These are phyloP conservation scores for Candida peoriensis DNA, from an alignment of 805 yeast species.

Conservation along the genomic window DNA sequence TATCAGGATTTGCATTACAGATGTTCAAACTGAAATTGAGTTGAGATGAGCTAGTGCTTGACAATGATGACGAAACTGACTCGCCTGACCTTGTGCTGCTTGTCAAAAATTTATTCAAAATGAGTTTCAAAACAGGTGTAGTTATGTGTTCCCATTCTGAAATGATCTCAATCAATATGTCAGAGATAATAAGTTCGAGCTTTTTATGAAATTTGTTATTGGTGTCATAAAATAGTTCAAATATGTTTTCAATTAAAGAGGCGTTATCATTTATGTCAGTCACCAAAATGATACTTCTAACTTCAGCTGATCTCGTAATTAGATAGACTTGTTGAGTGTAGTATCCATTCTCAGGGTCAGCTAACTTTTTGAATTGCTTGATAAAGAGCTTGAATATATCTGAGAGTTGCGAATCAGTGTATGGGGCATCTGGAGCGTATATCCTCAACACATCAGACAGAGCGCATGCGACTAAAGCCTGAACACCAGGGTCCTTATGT, in stretches of 20 bases:
- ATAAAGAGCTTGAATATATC: slow-evolving; percentile 65
- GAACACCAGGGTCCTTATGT: slow-evolving; percentile 64
- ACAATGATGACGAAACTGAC: slow-evolving; percentile 14
- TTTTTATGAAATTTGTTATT: slow-evolving; percentile 43
- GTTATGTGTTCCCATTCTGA: slow-evolving; percentile 68
- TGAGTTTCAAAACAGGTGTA: slow-evolving; percentile 50
- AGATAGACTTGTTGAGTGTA: slow-evolving; percentile 60
- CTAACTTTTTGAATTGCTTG: slow-evolving; percentile 51
- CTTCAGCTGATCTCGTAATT: slow-evolving; percentile 66
- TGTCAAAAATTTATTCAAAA: slow-evolving; percentile 58
- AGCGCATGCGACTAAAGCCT: slow-evolving; percentile 67
- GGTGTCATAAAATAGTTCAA: slow-evolving; percentile 57
- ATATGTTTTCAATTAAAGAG: slow-evolving; percentile 46
- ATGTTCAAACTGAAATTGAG: slow-evolving; percentile 61
- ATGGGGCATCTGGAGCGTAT: slow-evolving; percentile 90
- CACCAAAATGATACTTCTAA: slow-evolving; percentile 65
- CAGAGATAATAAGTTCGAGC: slow-evolving; percentile 59
- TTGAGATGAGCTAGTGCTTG: slow-evolving; percentile 36
- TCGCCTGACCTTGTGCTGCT: slow-evolving; percentile 11
- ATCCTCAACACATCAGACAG: slow-evolving; percentile 69
- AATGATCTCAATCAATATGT: slow-evolving; percentile 69
- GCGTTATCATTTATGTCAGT: slow-evolving; percentile 69
- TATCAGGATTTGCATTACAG: slow-evolving; percentile 65
- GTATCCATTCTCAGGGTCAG: slow-evolving; percentile 53
- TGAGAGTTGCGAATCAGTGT: slow-evolving; percentile 54